Conservation (phyloP, 2,329 filamentous ascomycete genomes). For the Paraconiothyrium brasiliense region DNA sequence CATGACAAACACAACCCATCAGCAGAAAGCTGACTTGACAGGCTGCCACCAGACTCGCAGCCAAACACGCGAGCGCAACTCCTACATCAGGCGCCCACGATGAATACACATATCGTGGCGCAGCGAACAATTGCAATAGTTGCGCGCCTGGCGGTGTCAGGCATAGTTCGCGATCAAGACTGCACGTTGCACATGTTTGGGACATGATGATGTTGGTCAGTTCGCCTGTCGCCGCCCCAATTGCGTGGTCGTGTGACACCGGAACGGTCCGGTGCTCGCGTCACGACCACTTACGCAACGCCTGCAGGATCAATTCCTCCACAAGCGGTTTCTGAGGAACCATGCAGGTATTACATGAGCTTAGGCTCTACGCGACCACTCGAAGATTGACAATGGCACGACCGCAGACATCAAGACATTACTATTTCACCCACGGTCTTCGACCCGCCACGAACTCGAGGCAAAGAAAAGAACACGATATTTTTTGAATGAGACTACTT, state of each 20-base stretch:
- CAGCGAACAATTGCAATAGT: not conserved
- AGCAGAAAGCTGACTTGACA: not conserved
- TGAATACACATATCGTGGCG: not conserved
- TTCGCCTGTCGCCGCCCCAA: not conserved
- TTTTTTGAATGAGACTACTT: conserved; percentile 35
- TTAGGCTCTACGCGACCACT: not conserved
- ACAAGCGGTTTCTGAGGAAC: not conserved
- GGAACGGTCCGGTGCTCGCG: conserved; percentile 6
- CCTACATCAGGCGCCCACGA: not conserved
- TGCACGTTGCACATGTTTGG: not conserved
- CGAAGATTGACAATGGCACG: not conserved
- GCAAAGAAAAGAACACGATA: conserved; percentile 33
- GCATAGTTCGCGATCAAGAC: not conserved
- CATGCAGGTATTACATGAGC: not conserved
- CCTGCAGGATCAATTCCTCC: not conserved
- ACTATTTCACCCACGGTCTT: not conserved
- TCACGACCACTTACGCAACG: not conserved
- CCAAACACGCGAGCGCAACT: not conserved
- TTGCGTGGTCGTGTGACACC: conserved; percentile 2
- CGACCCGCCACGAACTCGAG: not conserved
- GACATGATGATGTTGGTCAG: not conserved
- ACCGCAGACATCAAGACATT: not conserved
- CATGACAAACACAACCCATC: not conserved
- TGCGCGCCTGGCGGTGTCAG: not conserved
- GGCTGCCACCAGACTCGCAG: not conserved